Base-by-base conservation (phyloP, 1,139 yeast species). In the Yamadazyma songkhlaensis region DNA sequence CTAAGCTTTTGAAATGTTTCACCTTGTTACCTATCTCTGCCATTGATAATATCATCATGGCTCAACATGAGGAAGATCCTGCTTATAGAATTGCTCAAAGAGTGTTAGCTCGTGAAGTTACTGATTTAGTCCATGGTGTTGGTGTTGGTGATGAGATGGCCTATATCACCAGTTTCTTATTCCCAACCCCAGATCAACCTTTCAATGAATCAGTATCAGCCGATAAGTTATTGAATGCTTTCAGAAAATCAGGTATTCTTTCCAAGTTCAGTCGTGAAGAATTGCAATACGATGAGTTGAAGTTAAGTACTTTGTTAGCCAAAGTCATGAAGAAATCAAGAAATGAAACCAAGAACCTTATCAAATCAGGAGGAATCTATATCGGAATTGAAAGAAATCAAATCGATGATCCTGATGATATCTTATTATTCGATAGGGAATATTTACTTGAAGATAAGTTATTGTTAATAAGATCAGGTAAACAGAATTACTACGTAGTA, bases 81-180 rank as follows among this genome's bases (percentile, higher is more conserved):
- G 79, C 83, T 0, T 51, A 62, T 29, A 73, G 96, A 43, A 48
- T 67, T 22, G 97, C 92, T 0, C 97, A 92, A 60, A 67, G 79
- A 33, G 59, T 81, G 0, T 69, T 92, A 33, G 97, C 97, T 0
- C 64, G 78, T 32, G 97, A 92, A 55, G 85, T 90, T 32, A 84
- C 92, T 4, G 95, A 87, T 50, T 68, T 92, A 52, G 73, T 92
- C 26, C 97, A 89, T 59, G 98, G 97, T 0, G 69, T 69, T 9
- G 94, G 92, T 0, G 69, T 74, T 5, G 95, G 95, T 3, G 72
- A 74, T 24, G 73, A 78, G 38, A 83, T 88, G 53, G 77, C 80
- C 8, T 66, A 72, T 31, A 73, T 84, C 17, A 79, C 92, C 3
- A 69, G 81, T 5, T 74, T 84, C 42, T 57, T 87, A 35, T 86